Base-by-base conservation (phyloP, 441 rosid species). In the Erodium trifolium region DNA sequence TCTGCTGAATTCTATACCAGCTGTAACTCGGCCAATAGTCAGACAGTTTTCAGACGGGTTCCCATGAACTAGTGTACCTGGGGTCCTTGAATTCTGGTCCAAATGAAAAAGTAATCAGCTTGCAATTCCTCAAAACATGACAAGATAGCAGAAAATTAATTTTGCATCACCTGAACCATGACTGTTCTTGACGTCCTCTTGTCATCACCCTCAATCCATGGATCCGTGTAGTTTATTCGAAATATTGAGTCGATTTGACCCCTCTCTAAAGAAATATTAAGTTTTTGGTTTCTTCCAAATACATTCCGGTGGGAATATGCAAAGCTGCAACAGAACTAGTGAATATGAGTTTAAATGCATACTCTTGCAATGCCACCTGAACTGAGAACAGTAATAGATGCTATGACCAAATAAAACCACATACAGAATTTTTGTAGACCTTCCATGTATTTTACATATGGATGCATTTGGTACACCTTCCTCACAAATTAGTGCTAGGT, bases 121-220 rank as follows among this genome's bases (percentile, higher is more conserved):
- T 68, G 67, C 51, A 67, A 51, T 51, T 14, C 59, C 59, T 4
- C 59, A 4, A 5, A 51, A 4, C 17, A n/a, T 12, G 17, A 3
- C 16, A 51, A 14, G 59, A 14, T 13, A 3, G 12, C 45, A 63
- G 29, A 31, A 29, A 17, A 69, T 13, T 66, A 34, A 55, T 68
- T 7, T 69, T 12, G 67, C 14, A 64, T 67, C 79, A 94, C 99
- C 93, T 91, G 99, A 77, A 91, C 81, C 92, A 84, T 85, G 71
- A 89, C 85, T 65, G 97, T 87, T 74, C 96, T 85, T 63, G 97
- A 90, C 67, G 96, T 91, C 71, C 84, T 83, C 73, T 91, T 94
- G 75, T 91, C 96, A 71, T 91, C 92, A 45, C 97, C 96, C 83
- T 89, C 88, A 82, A 93, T 93, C 97, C 99, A 94, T 41, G 97